Percentiles rank a stretch among this genome's conserved stretches.
These are phyloP conservation scores for Thalassia testudinum DNA, from an alignment of 116 monocot genomes.

Conservation along the genomic window DNA sequence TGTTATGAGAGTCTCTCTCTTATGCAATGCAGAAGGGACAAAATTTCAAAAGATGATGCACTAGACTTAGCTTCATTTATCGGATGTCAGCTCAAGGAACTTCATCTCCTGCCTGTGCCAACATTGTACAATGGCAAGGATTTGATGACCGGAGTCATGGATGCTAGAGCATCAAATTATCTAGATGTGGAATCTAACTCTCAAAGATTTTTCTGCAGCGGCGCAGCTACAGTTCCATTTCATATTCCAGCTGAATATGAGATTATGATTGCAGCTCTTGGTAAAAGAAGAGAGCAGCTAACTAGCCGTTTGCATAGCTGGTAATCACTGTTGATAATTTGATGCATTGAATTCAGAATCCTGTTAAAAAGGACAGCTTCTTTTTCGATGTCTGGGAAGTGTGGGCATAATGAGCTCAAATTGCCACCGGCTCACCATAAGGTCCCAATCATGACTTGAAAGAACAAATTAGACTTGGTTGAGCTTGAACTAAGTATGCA, in stretches of 20 bases:
- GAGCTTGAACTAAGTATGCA: too few species aligned
- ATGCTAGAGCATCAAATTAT: conserved; percentile 3
- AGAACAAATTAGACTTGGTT: too few species aligned
- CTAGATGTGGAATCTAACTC: conserved; percentile 5
- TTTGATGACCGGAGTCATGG: too few species aligned
- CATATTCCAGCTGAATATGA: conserved; percentile 36
- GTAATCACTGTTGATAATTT: conserved; percentile 19
- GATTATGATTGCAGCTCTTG: conserved; percentile 28
- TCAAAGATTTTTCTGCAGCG: conserved; percentile 2
- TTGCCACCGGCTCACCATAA: too few species aligned
- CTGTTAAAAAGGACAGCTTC: too few species aligned
- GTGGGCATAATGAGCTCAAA: too few species aligned
- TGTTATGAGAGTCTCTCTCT: background rate
- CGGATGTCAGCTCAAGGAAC: conserved; percentile 58
- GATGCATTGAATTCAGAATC: too few species aligned
- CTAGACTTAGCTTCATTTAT: conserved; percentile 72
- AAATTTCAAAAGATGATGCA: conserved; percentile 36
- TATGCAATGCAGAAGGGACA: conserved; percentile 61
- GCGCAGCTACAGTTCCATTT: conserved; percentile 2
- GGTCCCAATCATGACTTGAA: too few species aligned
- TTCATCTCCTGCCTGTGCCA: conserved; percentile 80
- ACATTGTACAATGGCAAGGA: conserved; percentile 4
- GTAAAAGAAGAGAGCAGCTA: conserved; percentile 34
- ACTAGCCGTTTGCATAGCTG: conserved; percentile 41
- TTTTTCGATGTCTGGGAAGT: too few species aligned